These are phyloP conservation scores for Lepiota venenata DNA, from an alignment of 768 basidiomycete species.

Conservation along the genomic window DNA sequence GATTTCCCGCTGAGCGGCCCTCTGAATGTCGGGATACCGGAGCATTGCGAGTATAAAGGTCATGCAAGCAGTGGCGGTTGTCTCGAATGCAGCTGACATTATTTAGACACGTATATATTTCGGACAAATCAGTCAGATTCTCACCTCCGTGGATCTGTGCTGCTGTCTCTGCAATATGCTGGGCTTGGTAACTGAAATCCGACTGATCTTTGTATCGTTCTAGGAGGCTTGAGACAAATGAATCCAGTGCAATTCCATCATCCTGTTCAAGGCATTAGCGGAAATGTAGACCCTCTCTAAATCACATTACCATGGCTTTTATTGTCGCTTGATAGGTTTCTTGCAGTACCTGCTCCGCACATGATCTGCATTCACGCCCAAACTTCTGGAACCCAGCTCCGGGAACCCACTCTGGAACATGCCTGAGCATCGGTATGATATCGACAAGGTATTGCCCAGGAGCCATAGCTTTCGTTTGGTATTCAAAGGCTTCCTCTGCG, in stretches of 20 bases:
- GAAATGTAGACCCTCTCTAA: not conserved
- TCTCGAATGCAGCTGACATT: not conserved
- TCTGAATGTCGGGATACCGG: too few species aligned
- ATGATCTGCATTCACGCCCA: not conserved
- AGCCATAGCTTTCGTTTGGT: not conserved
- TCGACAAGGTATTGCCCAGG: too few species aligned
- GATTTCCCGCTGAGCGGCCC: too few species aligned
- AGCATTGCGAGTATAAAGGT: not conserved
- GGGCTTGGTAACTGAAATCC: not conserved
- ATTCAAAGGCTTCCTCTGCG: not conserved
- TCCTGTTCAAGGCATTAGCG: conserved; percentile 1
- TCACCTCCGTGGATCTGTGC: conserved; percentile 3
- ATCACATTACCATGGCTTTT: too few species aligned
- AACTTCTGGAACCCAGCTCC: conserved; percentile 2
- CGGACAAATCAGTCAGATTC: not conserved
- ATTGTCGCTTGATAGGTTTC: not conserved
- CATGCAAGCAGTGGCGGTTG: not conserved
- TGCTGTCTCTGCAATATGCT: not conserved
- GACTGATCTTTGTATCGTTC: not conserved
- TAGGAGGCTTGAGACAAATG: not conserved
- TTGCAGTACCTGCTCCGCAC: not conserved
- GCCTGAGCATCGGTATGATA: conserved; percentile 4
- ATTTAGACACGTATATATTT: not conserved
- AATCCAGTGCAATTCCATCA: not conserved
- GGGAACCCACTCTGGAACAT: too few species aligned